Base-by-base conservation (phyloP, 371 early-diverging fungal species). In the Mortierella sp. region DNA sequence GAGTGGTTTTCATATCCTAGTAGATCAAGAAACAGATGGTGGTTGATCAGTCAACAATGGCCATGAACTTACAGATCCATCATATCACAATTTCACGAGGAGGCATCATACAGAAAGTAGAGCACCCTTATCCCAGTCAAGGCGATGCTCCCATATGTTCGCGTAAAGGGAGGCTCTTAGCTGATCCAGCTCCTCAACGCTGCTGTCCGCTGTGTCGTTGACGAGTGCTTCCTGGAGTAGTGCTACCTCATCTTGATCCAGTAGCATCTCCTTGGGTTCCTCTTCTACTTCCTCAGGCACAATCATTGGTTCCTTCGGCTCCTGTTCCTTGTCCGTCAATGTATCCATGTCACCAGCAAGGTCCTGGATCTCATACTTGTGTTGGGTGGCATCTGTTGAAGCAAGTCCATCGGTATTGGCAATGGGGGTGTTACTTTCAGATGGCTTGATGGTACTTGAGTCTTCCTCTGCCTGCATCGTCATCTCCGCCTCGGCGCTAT, bases 161-260 rank as follows among this genome's bases (percentile, higher is more conserved):
- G 28, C 41, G 37, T 76, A 76, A 14, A 76, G 62, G 9, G 76
- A 54, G 0, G 76, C 76, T 5, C 65, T 63, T 13, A 76, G 54
- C 41, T 68, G 76, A n/a, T 76, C 76, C 31, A 76, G 47, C 29
- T 76, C 76, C 45, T 76, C 76, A 3, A 76, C 51, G 0, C 65
- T 63, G 40, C 63, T 57, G 12, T 31, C 28, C 7, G 60, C 69
- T 1, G 76, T 76, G 27, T 67, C 60, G 17, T 50, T 50, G 47
- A 68, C 29, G 24, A 76, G 69, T 0, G 40, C 19, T 3, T 24
- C 34, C 25, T 54, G 43, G 8, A 76, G 45, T 1, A 13, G 25
- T 2, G 22, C 14, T 7, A 68, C 61, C n/a, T n/a, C 34, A 2
- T 44, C 37, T 34, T 37, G n/a, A 28, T 76, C 61, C 16, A 74